Base-by-base conservation (phyloP, 345 rosid species). In the Microcos paniculata region DNA sequence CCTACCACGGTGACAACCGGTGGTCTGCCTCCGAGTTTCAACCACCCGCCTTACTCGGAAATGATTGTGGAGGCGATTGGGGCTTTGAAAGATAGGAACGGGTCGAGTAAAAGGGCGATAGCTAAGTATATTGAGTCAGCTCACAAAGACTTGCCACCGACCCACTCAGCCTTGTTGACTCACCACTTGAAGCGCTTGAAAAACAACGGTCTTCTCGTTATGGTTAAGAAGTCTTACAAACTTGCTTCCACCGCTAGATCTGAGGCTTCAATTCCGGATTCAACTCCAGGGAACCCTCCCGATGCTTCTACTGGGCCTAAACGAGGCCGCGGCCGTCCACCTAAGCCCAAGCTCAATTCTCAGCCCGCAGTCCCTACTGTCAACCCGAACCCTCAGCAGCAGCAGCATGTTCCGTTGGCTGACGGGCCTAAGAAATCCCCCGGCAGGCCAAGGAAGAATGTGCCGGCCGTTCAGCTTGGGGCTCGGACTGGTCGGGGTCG, bases 31-130 rank as follows among this genome's bases (percentile, higher is more conserved):
- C 63, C 62, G 19, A 51, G 1, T n/a, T 53, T 19, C 72, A 8
- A 52, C 66, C 76, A 70, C 66, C 85, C 84, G 11, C 59, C 85
- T 24, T 83, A 83, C 80, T 12, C 78, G 1, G 61, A 64, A 24
- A 89, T 95, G 96, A 93, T 95, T 58, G 73, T 42, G 30, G 79
- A 77, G n/a, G 99, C 99, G 61, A 89, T 95, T 49, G 55, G 84
- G 57, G 89, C 89, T 64, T 78, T 91, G 76, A 91, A 88, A 48
- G 94, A 91, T 73, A 81, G 74, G 6, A 85, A 89, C 12, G 99
- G 98, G 56, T 95, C 98, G 38, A 95, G 94, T 80, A 93, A 83
- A 87, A 38, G 82, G 69, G 91, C 96, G n/a, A 95, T 95, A 63
- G 78, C 92, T 9, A 89, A 87, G 84, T 87, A 82, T 80, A 89